A percentile compares a stretch with the other conserved stretches of the same genome.
Evolutionary conservation across 164 flowering plant genomes (phyloP).

Genomic region (Magnolia changhungtana): DNA sequence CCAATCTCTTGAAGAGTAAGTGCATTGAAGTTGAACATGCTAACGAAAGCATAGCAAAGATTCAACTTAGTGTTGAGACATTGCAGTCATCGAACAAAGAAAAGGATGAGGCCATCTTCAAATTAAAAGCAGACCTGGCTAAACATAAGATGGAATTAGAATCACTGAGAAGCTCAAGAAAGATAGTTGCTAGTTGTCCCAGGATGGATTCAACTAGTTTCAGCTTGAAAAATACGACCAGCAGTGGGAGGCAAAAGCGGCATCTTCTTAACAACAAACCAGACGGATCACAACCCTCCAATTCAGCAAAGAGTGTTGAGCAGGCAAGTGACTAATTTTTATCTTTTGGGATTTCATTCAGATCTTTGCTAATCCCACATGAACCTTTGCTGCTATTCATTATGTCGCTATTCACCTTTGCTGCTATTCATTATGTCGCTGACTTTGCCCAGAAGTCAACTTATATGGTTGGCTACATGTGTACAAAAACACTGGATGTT

Average conservation of each 20-base stretch:
- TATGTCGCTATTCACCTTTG: neutral
- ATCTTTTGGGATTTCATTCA: neutral
- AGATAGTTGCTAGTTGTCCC: conserved; percentile 37
- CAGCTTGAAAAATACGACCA: conserved; percentile 14
- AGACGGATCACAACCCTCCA: conserved; percentile 18
- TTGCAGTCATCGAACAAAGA: conserved; percentile 44
- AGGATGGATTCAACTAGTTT: conserved; percentile 16
- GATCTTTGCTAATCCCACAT: no score
- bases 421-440: neutral
- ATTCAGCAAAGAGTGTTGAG: conserved; percentile 6
- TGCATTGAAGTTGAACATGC: conserved; percentile 44
- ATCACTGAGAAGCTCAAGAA: conserved; percentile 31
- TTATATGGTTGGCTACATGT: neutral
- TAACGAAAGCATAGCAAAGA: conserved; percentile 42
- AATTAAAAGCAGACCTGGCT: conserved; percentile 39
- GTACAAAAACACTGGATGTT: neutral
- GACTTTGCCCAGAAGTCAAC: neutral
- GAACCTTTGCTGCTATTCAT: neutral
- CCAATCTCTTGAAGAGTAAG: conserved; percentile 37
- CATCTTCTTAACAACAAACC: conserved; percentile 33
- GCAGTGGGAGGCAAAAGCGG: conserved; percentile 4
- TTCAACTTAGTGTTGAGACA: conserved; percentile 46
- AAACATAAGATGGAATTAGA: conserved; percentile 56
- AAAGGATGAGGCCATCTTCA: conserved; percentile 48
- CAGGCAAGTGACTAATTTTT: conserved; percentile 5